These are phyloP conservation scores for Macrolepiota dolichaula DNA, from an alignment of 768 basidiomycete species.

Conservation along the genomic window DNA sequence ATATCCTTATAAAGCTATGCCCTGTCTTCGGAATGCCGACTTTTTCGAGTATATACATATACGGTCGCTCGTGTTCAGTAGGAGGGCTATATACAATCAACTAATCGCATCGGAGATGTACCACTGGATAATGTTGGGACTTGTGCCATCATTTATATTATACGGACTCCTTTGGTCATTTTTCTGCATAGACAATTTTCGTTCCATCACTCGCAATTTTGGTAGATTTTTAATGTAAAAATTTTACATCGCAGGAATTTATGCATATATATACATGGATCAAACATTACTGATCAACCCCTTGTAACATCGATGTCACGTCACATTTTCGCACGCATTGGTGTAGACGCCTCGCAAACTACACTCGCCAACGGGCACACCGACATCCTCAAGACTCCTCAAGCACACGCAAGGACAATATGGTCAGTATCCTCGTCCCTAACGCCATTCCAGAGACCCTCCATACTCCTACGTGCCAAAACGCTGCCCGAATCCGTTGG, in stretches of 20 bases:
- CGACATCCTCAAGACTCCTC: constrained; percentile 44
- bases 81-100: not conserved
- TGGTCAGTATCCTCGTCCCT: constrained; percentile 38
- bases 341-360: constrained; percentile 25
- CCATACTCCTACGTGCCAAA: constrained; percentile 17
- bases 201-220: not conserved
- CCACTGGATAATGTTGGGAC: not conserved
- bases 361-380: constrained; percentile 38
- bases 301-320: constrained; percentile 1
- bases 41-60: not conserved
- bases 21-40: not conserved
- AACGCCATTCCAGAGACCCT: constrained; percentile 18
- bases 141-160: not conserved
- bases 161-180: not conserved
- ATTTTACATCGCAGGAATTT: not conserved
- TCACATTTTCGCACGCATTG: constrained; percentile 33
- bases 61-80: not conserved
- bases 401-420: constrained; percentile 39
- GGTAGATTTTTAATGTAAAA: not conserved
- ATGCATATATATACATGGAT: not conserved
- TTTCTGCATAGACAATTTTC: constrained; percentile 1
- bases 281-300: not conserved
- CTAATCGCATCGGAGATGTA: constrained; percentile 5
- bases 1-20: not conserved
- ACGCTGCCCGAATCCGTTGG: constrained; percentile 29